These are phyloP conservation scores for Cryptococcus sp. DNA, from an alignment of 1,284 basidiomycete genomes.

Conservation along the genomic window DNA sequence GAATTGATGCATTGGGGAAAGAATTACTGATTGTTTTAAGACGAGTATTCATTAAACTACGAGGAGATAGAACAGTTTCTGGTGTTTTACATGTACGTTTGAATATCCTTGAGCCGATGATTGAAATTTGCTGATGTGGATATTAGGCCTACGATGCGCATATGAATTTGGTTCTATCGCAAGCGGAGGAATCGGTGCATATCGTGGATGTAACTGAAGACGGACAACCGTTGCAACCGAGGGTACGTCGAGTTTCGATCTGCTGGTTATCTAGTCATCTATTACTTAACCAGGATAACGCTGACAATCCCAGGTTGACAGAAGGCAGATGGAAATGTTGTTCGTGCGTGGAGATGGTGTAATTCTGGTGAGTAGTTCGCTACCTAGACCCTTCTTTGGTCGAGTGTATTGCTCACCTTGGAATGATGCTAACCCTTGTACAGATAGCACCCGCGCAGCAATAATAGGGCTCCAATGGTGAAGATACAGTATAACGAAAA, in stretches of 20 bases:
- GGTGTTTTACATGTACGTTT: slow-evolving; percentile 70
- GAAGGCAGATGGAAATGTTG: slow-evolving; percentile 94
- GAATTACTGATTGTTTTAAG: slow-evolving; percentile 13
- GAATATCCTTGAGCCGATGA: neutral
- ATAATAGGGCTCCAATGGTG: neutral
- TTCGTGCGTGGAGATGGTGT: slow-evolving; percentile 96
- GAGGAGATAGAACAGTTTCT: slow-evolving; percentile 88
- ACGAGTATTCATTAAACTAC: slow-evolving; percentile 62
- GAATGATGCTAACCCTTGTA: neutral
- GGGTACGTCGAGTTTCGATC: slow-evolving; percentile 38
- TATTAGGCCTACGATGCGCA: slow-evolving; percentile 96
- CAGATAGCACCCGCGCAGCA: slow-evolving; percentile 24
- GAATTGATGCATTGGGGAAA: slow-evolving; percentile 25
- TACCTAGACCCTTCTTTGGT: neutral
- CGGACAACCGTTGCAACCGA: slow-evolving; percentile 46
- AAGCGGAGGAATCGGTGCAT: slow-evolving; percentile 95
- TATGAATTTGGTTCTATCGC: slow-evolving; percentile 97
- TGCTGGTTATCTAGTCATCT: neutral
- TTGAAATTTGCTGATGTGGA: neutral
- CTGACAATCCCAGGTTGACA: slow-evolving; percentile 64
- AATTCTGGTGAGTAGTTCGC: slow-evolving; percentile 67
- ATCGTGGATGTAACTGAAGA: slow-evolving; percentile 66
- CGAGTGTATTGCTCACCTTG: neutral
- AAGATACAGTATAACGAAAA: too few relatives aligned
- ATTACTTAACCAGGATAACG: neutral